Conservation (phyloP, 768 basidiomycete species). For the Epithele typhae region DNA sequence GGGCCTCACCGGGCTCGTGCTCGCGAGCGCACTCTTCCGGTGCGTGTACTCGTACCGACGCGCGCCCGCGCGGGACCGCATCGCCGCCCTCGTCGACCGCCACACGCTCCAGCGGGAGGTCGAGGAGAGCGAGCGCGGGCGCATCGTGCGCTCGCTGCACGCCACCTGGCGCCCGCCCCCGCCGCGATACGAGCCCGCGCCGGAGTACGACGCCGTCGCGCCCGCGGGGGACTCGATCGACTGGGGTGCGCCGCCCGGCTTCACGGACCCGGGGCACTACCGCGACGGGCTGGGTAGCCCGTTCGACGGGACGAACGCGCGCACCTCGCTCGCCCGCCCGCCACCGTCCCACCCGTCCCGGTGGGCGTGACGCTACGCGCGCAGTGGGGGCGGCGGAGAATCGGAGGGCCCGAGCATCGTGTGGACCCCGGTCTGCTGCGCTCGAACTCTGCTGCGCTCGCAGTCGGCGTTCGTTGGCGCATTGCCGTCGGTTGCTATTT, state of each 20-base stretch:
- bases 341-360: too few species aligned
- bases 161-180: constrained; percentile 37
- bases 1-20: constrained; percentile 31
- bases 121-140: constrained; percentile 41
- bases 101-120: constrained; percentile 50
- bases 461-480: too few species aligned
- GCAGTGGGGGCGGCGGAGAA: too few species aligned
- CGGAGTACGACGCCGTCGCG: constrained; percentile 37
- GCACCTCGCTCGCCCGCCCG: too few species aligned
- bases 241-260: not conserved
- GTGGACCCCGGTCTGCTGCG: too few species aligned
- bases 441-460: too few species aligned
- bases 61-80: constrained; percentile 43
- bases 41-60: constrained; percentile 40
- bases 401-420: too few species aligned
- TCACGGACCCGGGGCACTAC: too few species aligned
- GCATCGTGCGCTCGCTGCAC: constrained; percentile 21
- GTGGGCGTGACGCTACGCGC: too few species aligned
- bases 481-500: too few species aligned
- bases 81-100: constrained; percentile 37
- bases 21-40: constrained; percentile 36
- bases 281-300: too few species aligned
- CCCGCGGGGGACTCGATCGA: not conserved
- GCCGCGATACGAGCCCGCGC: constrained; percentile 49
- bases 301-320: too few species aligned